Evolutionary conservation across 768 basidiomycete species (phyloP).

Genomic region (Amanita polypyramis): DNA sequence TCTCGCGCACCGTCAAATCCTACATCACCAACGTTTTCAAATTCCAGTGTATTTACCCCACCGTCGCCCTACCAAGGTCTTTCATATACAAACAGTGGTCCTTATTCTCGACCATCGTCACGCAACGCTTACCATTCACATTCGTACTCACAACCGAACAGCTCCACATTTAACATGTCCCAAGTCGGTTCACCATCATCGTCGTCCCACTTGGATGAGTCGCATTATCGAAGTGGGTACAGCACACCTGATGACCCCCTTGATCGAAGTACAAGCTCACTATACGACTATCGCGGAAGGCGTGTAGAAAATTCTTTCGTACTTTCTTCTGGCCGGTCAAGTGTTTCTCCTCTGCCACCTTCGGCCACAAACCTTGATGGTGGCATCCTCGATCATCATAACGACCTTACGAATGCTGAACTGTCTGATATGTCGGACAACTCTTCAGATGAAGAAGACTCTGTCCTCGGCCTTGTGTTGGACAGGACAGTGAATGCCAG

Average conservation of each 20-base stretch:
- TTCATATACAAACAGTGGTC: background rate
- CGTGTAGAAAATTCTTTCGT: constrained; percentile 21
- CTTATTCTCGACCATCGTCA: constrained; percentile 52
- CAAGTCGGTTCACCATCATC: constrained; percentile 8
- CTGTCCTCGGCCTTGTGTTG: constrained; percentile 44
- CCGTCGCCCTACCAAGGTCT: constrained; percentile 10
- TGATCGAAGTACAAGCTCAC: constrained; percentile 12
- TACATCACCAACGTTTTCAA: constrained; percentile 34
- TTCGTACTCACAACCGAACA: constrained; percentile 8
- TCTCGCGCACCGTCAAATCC: constrained; percentile 68
- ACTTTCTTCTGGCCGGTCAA: background rate
- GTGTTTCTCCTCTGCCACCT: constrained; percentile 4
- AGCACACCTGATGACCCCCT: constrained; percentile 26
- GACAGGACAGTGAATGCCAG: constrained; percentile 53
- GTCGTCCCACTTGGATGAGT: constrained; percentile 13
- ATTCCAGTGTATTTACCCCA: constrained; percentile 20
- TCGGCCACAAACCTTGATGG: constrained; percentile 4
- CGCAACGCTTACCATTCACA: constrained; percentile 46
- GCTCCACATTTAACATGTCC: background rate
- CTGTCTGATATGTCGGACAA: constrained; percentile 2
- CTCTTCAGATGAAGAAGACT: constrained; percentile 39
- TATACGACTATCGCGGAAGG: constrained; percentile 25
- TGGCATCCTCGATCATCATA: background rate
- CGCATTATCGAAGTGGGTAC: constrained; percentile 28
- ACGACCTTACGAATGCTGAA: constrained; percentile 1